A percentile compares a stretch with the other conserved stretches of the same genome.
These are phyloP conservation scores for Aspergillus ellipticus DNA, from an alignment of 495 filamentous ascomycete species.

Conservation along the genomic window DNA sequence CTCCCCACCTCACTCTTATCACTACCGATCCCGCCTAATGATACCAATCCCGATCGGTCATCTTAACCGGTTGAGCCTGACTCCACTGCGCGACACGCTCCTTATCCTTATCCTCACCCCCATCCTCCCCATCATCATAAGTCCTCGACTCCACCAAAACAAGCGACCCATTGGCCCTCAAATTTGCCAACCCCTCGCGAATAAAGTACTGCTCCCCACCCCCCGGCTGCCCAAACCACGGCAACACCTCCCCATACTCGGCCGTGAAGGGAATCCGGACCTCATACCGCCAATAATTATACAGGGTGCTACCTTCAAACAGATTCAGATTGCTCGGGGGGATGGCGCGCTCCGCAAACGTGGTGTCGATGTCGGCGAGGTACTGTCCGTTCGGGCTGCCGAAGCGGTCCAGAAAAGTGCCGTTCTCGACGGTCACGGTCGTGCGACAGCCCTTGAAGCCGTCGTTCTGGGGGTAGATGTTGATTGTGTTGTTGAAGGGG, in stretches of 20 bases:
- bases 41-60: too few species aligned
- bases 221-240: constrained; percentile 58
- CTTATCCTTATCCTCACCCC: not conserved
- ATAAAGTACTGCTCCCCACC: constrained; percentile 45
- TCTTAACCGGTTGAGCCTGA: too few species aligned
- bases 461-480: not conserved
- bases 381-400: constrained; percentile 45
- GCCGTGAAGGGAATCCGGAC: constrained; percentile 43
- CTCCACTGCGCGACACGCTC: too few species aligned
- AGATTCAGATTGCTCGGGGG: constrained; percentile 49
- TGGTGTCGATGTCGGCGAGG: constrained; percentile 44
- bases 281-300: constrained; percentile 54
- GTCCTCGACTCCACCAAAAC: not conserved
- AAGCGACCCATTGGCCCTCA: not conserved
- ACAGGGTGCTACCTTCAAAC: constrained; percentile 38
- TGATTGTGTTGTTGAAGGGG: not conserved
- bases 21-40: too few species aligned
- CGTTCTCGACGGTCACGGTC: not conserved
- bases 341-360: constrained; percentile 50
- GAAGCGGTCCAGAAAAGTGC: constrained; percentile 46
- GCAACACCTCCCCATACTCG: constrained; percentile 46
- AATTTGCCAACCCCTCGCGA: not conserved
- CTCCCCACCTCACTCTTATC: too few species aligned
- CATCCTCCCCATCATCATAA: not conserved
- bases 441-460: not conserved